Percentiles rank a stretch among this genome's conserved stretches.
These are phyloP conservation scores for Fistulinella prunicolor DNA, from an alignment of 768 basidiomycete genomes.

Conservation along the genomic window DNA sequence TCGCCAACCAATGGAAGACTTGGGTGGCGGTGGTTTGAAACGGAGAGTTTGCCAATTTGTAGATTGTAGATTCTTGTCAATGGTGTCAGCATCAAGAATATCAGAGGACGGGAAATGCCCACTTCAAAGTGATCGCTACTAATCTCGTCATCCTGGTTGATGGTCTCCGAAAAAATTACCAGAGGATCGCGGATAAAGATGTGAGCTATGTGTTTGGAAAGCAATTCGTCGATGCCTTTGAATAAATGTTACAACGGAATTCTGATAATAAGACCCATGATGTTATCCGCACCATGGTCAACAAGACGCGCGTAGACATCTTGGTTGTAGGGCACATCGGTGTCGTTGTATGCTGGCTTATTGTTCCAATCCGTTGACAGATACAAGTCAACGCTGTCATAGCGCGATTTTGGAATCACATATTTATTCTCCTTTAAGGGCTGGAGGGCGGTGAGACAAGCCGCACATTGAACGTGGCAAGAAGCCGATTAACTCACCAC, in stretches of 20 bases:
- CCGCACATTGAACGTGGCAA: slow-evolving; percentile 1
- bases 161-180: slow-evolving; percentile 90
- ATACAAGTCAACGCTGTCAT: slow-evolving; percentile 94
- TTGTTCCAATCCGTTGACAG: slow-evolving; percentile 85
- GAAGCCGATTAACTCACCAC: slow-evolving; percentile 46
- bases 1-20: slow-evolving; percentile 93
- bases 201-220: slow-evolving; percentile 92
- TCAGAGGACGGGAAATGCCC: background rate
- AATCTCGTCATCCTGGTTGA: slow-evolving; percentile 83
- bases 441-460: slow-evolving; percentile 38
- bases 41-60: slow-evolving; percentile 99
- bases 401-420: slow-evolving; percentile 92
- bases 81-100: background rate
- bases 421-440: slow-evolving; percentile 73
- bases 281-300: slow-evolving; percentile 56
- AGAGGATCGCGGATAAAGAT: slow-evolving; percentile 97
- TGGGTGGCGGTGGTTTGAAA: slow-evolving; percentile 96
- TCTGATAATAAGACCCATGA: background rate
- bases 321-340: slow-evolving; percentile 72
- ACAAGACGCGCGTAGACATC: slow-evolving; percentile 68
- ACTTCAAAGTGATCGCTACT: slow-evolving; percentile 98
- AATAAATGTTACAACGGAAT: background rate
- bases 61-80: slow-evolving; percentile 87
- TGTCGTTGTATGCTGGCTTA: slow-evolving; percentile 93
- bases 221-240: slow-evolving; percentile 77